Evolutionary conservation across 768 basidiomycete species (phyloP).

Genomic region (Kondoa subrosea): DNA sequence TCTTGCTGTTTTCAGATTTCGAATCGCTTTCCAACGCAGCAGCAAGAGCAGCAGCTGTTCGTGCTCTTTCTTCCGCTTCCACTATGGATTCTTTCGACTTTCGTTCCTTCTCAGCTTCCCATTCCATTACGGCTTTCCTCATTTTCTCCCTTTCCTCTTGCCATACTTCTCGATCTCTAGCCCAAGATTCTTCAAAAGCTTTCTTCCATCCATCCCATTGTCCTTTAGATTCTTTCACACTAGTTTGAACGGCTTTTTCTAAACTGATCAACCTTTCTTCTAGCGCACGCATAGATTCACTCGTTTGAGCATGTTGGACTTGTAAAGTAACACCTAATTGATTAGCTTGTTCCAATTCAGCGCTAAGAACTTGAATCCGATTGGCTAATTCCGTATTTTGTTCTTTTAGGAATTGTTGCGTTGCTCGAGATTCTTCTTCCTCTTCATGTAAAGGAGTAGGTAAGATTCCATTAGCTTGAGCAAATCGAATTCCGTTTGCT

Average conservation of each 20-base stretch:
- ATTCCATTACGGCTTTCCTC: conserved; percentile 56
- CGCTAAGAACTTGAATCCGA: conserved; percentile 47
- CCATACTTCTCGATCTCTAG: conserved; percentile 63
- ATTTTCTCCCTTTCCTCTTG: conserved; percentile 59
- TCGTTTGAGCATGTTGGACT: conserved; percentile 43
- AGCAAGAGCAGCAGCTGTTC: too few species aligned
- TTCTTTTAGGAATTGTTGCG: conserved; percentile 25
- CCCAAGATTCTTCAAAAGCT: conserved; percentile 63
- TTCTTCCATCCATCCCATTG: conserved; percentile 52
- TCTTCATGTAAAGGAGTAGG: background rate
- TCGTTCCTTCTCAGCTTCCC: conserved; percentile 41
- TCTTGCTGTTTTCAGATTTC: conserved; percentile 31
- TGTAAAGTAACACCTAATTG: conserved; percentile 57
- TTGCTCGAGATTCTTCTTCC: background rate
- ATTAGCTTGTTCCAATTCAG: conserved; percentile 59
- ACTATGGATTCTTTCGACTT: conserved; percentile 27
- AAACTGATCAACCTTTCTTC: conserved; percentile 31
- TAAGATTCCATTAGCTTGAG: background rate
- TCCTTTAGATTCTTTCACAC: conserved; percentile 30
- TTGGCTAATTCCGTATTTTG: conserved; percentile 43
- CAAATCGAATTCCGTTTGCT: background rate
- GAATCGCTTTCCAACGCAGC: conserved; percentile 32
- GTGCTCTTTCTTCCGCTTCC: too few species aligned
- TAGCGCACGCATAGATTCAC: conserved; percentile 6
- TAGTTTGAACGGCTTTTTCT: conserved; percentile 47